Evolutionary conservation across 176 grass and related monocot species (phyloP).

Genomic region (Neostapfia colusana): DNA sequence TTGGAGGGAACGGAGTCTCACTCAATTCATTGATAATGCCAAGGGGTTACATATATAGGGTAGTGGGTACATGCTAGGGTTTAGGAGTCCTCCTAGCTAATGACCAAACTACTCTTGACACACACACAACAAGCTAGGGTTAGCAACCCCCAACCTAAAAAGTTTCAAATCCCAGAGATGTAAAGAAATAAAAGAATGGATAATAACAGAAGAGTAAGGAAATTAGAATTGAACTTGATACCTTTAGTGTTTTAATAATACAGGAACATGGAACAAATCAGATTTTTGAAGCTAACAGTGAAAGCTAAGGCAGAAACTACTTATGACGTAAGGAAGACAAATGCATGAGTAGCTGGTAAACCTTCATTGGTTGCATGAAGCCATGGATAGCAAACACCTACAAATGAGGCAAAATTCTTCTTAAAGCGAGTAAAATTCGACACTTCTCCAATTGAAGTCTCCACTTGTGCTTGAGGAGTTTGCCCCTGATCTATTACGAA

Average conservation of each 20-base stretch:
- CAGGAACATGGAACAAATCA: slow-evolving; percentile 7
- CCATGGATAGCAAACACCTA: slow-evolving; percentile 95
- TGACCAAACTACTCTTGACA: too few relatives aligned
- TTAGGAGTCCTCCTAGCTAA: too few relatives aligned
- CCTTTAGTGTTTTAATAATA: neutral
- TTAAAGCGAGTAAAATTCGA: slow-evolving; percentile 67
- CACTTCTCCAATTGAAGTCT: slow-evolving; percentile 36
- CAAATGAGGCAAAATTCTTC: slow-evolving; percentile 62
- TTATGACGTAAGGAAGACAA: slow-evolving; percentile 5
- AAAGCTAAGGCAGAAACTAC: slow-evolving; percentile 18
- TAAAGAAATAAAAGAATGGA: slow-evolving; percentile 3
- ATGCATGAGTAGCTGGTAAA: slow-evolving; percentile 33
- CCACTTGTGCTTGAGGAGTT: slow-evolving; percentile 48
- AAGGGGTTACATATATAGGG: too few relatives aligned
- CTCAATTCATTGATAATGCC: too few relatives aligned
- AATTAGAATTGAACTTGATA: neutral
- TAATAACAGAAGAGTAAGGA: slow-evolving; percentile 7
- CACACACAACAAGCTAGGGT: too few relatives aligned
- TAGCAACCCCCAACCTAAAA: neutral
- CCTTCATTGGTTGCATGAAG: slow-evolving; percentile 98
- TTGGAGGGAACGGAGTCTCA: too few relatives aligned
- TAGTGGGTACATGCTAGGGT: too few relatives aligned
- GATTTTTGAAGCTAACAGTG: slow-evolving; percentile 9
- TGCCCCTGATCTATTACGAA: slow-evolving; percentile 75
- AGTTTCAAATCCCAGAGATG: neutral